phyloP scores from a whole-genome alignment of 2,329 filamentous ascomycete genomes.

The Epichloe scottii region DNA sequence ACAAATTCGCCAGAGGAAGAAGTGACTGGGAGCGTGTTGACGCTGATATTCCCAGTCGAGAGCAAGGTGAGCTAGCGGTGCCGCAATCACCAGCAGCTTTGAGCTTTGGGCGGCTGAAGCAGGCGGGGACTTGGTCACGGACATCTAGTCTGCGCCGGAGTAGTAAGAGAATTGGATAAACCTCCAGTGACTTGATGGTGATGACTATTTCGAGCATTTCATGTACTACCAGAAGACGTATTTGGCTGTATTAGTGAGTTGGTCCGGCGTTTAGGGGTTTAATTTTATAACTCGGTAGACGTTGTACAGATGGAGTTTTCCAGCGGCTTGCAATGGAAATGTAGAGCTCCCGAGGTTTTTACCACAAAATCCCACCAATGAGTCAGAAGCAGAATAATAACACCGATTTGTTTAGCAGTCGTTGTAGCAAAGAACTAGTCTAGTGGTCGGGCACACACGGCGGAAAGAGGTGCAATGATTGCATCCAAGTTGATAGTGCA shows the following conservation, averaged over 20 bases:
- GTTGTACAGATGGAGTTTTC: background rate
- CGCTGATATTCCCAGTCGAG: conserved; percentile 10
- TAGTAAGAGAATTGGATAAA: conserved; percentile 11
- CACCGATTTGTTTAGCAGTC: too few relatives aligned
- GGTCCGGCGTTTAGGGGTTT: background rate
- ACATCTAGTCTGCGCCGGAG: conserved; percentile 27
- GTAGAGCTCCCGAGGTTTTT: too few relatives aligned
- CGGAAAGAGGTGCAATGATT: too few relatives aligned
- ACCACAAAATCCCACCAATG: too few relatives aligned
- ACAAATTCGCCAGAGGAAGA: conserved; percentile 9
- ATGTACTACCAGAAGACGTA: background rate
- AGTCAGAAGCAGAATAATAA: too few relatives aligned
- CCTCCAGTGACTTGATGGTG: background rate
- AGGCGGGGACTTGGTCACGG: conserved; percentile 34
- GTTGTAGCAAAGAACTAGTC: too few relatives aligned
- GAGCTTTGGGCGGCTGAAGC: conserved; percentile 38
- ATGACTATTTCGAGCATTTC: background rate
- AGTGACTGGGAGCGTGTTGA: conserved; percentile 18
- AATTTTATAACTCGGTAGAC: background rate
- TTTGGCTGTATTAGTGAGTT: background rate
- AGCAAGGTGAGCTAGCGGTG: conserved; percentile 10
- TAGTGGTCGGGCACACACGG: too few relatives aligned
- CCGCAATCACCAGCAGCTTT: conserved; percentile 26
- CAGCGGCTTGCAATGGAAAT: background rate
- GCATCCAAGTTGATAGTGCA: too few relatives aligned